Base-by-base conservation (phyloP, 1,284 basidiomycete species). In the Tylopilus sp. region DNA sequence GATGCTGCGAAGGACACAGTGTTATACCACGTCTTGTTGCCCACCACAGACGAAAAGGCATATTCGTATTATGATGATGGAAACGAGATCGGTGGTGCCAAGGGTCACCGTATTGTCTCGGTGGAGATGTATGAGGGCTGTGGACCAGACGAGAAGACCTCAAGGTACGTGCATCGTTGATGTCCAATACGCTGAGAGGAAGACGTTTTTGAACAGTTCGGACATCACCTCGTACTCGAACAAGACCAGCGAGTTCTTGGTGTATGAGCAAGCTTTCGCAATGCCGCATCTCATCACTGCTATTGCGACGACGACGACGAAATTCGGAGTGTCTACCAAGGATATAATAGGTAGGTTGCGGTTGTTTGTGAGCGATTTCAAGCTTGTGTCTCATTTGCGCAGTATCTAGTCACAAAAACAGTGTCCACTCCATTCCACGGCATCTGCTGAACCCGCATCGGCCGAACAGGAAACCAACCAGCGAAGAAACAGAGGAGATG, bases 121-220 rank as follows among this genome's bases (percentile, higher is more conserved):
- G 91, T 96, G 2, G 96, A 98, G 80, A 81, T 98, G 62, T 98
- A 95, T 80, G 95, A 98, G 76, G 92, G 93, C 1, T 71, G 77
- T 24, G 81, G 80, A 3, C 76, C 85, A 3, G 90, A 93, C 73
- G 86, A 91, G 36, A 92, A 92, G 77, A 91, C 83, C 3, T 81
- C 81, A 62, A 95, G 93, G 94, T 93, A 74, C 53, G 81, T 72
- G 49, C 58, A 33, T 58, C 39, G 59, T 12, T 10, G n/a, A 55
- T 13, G 15, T 12, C 9, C 32, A 24, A 47, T 44, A 18, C 29
- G 32, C 49, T 38, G 53, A 19, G 19, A 8, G 41, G 6, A 61
- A 18, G 51, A 44, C 19, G 10, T 18, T 19, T 22, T 53, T 53
- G 65, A 1, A 61, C 49, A 96, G 94, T 76, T 89, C 91, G 7